Percentiles rank a stretch among this genome's conserved stretches.
phyloP scores from a whole-genome alignment of 768 basidiomycete genomes.

The Gloeopeniophorella convolvens region DNA sequence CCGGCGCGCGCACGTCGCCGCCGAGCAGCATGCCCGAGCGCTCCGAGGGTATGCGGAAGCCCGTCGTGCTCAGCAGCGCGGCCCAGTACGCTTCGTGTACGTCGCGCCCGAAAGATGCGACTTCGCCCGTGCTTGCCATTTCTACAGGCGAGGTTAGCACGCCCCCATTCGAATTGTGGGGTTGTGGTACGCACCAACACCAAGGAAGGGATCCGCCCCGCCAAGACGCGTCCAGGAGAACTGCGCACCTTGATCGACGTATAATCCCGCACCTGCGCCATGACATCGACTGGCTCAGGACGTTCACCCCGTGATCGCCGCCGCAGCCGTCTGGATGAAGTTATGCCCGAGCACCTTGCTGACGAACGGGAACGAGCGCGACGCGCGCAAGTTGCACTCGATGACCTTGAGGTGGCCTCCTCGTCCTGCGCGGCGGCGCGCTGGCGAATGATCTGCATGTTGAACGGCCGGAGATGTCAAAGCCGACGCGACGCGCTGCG shows the following conservation, averaged over 20 bases:
- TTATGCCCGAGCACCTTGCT: slow-evolving; percentile 97
- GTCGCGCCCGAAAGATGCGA: slow-evolving; percentile 91
- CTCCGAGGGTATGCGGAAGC: slow-evolving; percentile 84
- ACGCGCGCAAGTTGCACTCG: slow-evolving; percentile 97
- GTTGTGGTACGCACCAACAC: slow-evolving; percentile 61
- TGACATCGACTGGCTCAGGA: slow-evolving; percentile 91
- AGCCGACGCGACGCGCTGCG: slow-evolving; percentile 92
- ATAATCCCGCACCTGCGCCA: slow-evolving; percentile 85
- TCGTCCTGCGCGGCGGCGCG: slow-evolving; percentile 43
- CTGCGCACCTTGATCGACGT: slow-evolving; percentile 96
- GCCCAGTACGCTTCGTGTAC: slow-evolving; percentile 96
- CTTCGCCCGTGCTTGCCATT: slow-evolving; percentile 98
- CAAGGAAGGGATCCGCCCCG: slow-evolving; percentile 95
- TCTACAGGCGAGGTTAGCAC: slow-evolving; percentile 39
- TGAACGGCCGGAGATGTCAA: slow-evolving; percentile 96
- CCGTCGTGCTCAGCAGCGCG: slow-evolving; percentile 89
- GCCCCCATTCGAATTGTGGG: not conserved
- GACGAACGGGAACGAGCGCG: slow-evolving; percentile 98
- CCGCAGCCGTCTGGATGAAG: slow-evolving; percentile 91
- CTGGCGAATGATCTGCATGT: slow-evolving; percentile 98
- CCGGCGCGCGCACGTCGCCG: slow-evolving; percentile 81
- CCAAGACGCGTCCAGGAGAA: slow-evolving; percentile 97
- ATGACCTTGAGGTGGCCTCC: slow-evolving; percentile 87
- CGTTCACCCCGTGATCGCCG: slow-evolving; percentile 81
- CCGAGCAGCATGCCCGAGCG: slow-evolving; percentile 89